phyloP scores from a whole-genome alignment of 2,329 filamentous ascomycete species.

The Monilinia fructigena region DNA sequence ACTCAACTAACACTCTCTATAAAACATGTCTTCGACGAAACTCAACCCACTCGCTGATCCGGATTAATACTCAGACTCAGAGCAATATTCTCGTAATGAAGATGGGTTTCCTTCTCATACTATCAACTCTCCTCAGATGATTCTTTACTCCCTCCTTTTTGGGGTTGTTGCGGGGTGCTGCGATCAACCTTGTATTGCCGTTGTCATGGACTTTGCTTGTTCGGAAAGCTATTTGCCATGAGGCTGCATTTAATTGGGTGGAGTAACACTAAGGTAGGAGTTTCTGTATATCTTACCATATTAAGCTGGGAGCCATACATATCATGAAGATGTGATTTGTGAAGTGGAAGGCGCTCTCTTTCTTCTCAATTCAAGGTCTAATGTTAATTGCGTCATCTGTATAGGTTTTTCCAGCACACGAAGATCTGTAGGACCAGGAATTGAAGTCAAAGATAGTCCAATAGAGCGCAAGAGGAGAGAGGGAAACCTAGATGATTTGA shows the following conservation, averaged over 20 bases:
- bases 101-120: conserved; percentile 60
- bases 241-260: conserved; percentile 92
- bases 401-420: conserved; percentile 39
- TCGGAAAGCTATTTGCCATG: conserved; percentile 97
- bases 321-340: neutral
- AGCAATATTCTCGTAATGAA: conserved; percentile 71
- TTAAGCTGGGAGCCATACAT: too few relatives aligned
- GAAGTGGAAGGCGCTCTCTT: neutral
- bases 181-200: conserved; percentile 92
- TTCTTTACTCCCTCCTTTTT: conserved; percentile 88
- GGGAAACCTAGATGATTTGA: conserved; percentile 63
- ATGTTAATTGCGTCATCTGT: neutral
- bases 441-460: conserved; percentile 73
- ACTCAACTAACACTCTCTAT: neutral
- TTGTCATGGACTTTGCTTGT: conserved; percentile 93
- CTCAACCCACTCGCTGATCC: conserved; percentile 62
- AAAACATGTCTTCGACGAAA: conserved; percentile 54
- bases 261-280: conserved; percentile 81
- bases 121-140: conserved; percentile 65
- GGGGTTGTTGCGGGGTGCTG: conserved; percentile 83
- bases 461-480: conserved; percentile 44
- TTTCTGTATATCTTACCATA: too few relatives aligned
- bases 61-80: conserved; percentile 82
- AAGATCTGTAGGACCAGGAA: conserved; percentile 72
- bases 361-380: neutral